Evolutionary conservation across 371 early-diverging fungal species (phyloP).

Genomic region (Vairimorpha ceranae): DNA sequence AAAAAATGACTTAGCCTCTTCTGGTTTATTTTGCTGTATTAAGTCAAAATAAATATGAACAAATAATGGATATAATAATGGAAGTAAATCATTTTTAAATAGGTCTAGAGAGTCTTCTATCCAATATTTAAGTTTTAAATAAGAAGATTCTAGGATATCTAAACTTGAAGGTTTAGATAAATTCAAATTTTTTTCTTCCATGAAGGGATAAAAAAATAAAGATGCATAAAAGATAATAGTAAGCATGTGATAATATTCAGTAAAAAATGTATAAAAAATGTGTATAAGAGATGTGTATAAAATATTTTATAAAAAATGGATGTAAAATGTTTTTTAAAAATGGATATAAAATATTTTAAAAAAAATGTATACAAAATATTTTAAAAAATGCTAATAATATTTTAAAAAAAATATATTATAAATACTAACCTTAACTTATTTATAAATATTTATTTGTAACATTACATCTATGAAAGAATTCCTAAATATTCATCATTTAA

Average conservation of each 20-base stretch:
- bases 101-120: conserved; percentile 81
- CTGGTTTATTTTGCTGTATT: conserved; percentile 61
- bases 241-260: no score
- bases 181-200: background rate
- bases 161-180: background rate
- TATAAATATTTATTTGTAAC: no score
- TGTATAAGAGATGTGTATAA: no score
- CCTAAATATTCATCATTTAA: conserved; percentile 64
- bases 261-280: no score
- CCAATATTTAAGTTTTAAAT: conserved; percentile 75
- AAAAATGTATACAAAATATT: no score
- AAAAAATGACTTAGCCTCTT: conserved; percentile 70
- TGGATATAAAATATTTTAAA: no score
- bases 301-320: no score
- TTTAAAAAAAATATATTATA: no score
- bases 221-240: background rate
- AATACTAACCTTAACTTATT: no score
- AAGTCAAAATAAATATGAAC: conserved; percentile 84
- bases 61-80: conserved; percentile 81
- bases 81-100: conserved; percentile 69
- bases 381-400: no score
- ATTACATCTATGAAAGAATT: conserved; percentile 31
- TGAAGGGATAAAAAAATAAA: background rate
- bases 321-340: no score
- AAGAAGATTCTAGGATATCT: conserved; percentile 60